Evolutionary conservation across 2,329 filamentous ascomycete genomes (phyloP).

Genomic region (Beauveria australis): DNA sequence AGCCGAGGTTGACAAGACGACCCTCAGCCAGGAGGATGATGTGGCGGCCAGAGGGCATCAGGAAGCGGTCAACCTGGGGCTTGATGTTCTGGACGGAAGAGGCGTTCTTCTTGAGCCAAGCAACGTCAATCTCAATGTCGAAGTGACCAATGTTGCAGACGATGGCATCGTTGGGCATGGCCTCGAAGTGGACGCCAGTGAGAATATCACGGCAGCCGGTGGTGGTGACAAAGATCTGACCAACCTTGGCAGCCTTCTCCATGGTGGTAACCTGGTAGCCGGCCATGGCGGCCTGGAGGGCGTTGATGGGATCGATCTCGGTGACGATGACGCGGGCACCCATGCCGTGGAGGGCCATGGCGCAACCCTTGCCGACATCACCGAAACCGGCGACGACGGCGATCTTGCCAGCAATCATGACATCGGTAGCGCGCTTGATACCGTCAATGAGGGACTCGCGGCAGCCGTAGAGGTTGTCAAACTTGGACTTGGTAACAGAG

Average conservation of each 20-base stretch:
- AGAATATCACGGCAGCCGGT: constrained; percentile 99
- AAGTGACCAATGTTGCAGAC: constrained; percentile 99
- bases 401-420: constrained; percentile 99
- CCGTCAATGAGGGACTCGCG: constrained; percentile 96
- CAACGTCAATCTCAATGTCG: constrained; percentile 99
- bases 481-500: constrained; percentile 99
- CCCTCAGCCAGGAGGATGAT: constrained; percentile 98
- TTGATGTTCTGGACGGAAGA: constrained; percentile 96
- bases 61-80: constrained; percentile 97
- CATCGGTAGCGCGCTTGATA: constrained; percentile 99
- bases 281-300: constrained; percentile 95
- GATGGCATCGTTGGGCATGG: constrained; percentile 95
- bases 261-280: constrained; percentile 96
- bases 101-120: constrained; percentile 97
- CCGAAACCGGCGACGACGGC: constrained; percentile 96
- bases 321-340: constrained; percentile 94
- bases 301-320: constrained; percentile 98
- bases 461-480: constrained; percentile 99
- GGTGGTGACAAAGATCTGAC: constrained; percentile 99
- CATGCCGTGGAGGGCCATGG: constrained; percentile 92
- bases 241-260: constrained; percentile 82
- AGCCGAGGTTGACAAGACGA: constrained; percentile 98
- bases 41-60: constrained; percentile 87
- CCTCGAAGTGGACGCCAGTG: constrained; percentile 83
- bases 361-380: constrained; percentile 98